Evolutionary conservation across 257 asterid genomes (phyloP).

Genomic region (Thymus quinquecostatus): DNA sequence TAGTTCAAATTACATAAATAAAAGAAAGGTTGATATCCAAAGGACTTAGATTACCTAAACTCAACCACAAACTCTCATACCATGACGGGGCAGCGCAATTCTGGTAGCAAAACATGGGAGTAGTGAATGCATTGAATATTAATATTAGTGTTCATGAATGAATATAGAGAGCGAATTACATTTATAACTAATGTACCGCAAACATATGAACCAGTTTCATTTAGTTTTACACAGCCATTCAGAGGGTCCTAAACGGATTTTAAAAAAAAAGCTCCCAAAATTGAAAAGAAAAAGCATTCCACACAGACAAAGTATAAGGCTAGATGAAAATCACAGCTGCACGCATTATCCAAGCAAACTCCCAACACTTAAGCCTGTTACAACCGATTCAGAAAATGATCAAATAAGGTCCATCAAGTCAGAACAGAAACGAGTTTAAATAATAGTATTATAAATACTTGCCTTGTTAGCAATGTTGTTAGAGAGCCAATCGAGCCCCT

Average conservation of each 20-base stretch:
- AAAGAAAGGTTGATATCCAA: too few relatives aligned
- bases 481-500: conserved; percentile 93
- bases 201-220: conserved; percentile 38
- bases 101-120: background rate
- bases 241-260: conserved; percentile 42
- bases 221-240: conserved; percentile 42
- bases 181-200: conserved; percentile 37
- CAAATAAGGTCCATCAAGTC: background rate
- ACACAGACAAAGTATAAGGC: conserved; percentile 45
- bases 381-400: conserved; percentile 18
- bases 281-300: conserved; percentile 33
- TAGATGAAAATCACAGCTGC: conserved; percentile 57
- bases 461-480: conserved; percentile 85
- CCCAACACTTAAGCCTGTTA: conserved; percentile 59
- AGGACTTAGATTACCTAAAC: background rate
- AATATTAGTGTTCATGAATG: conserved; percentile 17
- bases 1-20: too few relatives aligned
- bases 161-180: conserved; percentile 33
- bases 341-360: conserved; percentile 47
- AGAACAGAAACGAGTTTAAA: background rate
- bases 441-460: conserved; percentile 29
- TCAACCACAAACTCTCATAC: background rate
- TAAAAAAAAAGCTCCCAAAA: conserved; percentile 34
- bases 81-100: background rate
- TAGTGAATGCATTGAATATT: conserved; percentile 4